Evolutionary conservation across 441 rosid genomes (phyloP), one percentile per base, ranked within the genome.

Genomic region (Syzygium syzygioides): DNA sequence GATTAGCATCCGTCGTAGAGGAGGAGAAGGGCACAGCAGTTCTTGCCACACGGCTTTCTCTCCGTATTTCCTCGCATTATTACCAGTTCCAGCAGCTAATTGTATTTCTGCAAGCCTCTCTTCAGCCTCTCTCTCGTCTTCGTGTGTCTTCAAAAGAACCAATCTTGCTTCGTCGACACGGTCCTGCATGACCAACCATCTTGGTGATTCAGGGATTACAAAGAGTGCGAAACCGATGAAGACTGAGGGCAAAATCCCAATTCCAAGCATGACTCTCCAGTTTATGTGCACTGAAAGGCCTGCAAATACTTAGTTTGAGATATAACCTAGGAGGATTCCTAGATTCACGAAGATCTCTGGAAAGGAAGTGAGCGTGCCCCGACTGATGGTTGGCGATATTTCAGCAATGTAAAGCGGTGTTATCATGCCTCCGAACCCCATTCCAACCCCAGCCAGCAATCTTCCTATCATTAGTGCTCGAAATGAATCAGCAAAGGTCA

Each of bases 231-330:
- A 89, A 52, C 94, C 98, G 56, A 96, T 93, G 88, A 96, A 94
- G 52, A 95, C 87, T 1, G 98, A 95, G 32, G 99, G 99, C 86
- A 96, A 90, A 87, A 95, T 95, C 86, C 99, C 98, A 5, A 96
- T 96, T 4, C 96, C 98, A 54, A 97, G 98, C 99, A 97, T 97
- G 64, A 97, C 90, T 90, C 98, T 94, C 99, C 99, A 96, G 91
- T 91, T 95, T 87, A 89, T 93, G 89, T 96, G 96, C 59, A 88
- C 94, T 15, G 98, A 90, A 55, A 97, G 93, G 71, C 94, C 95
- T 7, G 98, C 94, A 90, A 97, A 97, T 18, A 92, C 95, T 79
- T 95, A 97, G 90, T 97, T 97, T 23, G 99, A 97, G 90, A 96
- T 96, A 85, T 96, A 97, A 66, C 99, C 99, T 1, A 97, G 97